A percentile compares a stretch with the other conserved stretches of the same genome.
phyloP scores from a whole-genome alignment of 2,329 filamentous ascomycete species.

The Chalaropsis thielavioides region DNA sequence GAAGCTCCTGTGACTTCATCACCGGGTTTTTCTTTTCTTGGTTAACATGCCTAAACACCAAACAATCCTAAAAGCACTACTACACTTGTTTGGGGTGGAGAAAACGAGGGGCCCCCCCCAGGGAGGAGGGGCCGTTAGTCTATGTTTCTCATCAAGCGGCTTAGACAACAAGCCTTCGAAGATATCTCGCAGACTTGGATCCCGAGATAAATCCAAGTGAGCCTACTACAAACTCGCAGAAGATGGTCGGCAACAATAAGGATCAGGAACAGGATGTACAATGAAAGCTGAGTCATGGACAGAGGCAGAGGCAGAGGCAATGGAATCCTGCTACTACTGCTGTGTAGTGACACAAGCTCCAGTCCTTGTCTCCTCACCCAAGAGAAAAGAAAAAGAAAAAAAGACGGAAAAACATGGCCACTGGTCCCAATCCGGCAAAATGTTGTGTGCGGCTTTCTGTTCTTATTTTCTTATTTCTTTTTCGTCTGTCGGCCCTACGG shows the following conservation, averaged over 20 bases:
- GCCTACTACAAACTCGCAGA: neutral
- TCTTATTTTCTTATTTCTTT: neutral
- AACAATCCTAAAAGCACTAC: neutral
- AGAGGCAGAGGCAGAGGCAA: neutral
- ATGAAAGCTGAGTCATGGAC: neutral
- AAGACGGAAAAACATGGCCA: neutral
- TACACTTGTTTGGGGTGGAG: neutral
- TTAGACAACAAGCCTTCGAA: neutral
- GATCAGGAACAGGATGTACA: neutral
- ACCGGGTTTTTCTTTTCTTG: neutral
- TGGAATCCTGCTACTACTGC: neutral
- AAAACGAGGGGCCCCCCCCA: neutral
- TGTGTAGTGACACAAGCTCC: neutral
- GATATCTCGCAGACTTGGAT: neutral
- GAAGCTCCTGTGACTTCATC: neutral
- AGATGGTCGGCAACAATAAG: neutral
- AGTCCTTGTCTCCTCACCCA: neutral
- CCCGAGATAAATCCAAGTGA: slow-evolving; percentile 1
- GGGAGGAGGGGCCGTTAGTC: neutral
- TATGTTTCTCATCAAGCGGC: neutral
- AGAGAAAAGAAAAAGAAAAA: neutral
- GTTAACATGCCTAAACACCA: neutral
- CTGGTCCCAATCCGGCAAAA: neutral
- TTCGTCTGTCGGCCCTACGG: slow-evolving; percentile 4
- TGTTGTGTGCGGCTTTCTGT: neutral